Conservation (phyloP, 345 rosid genomes). For the Brassica napus region DNA sequence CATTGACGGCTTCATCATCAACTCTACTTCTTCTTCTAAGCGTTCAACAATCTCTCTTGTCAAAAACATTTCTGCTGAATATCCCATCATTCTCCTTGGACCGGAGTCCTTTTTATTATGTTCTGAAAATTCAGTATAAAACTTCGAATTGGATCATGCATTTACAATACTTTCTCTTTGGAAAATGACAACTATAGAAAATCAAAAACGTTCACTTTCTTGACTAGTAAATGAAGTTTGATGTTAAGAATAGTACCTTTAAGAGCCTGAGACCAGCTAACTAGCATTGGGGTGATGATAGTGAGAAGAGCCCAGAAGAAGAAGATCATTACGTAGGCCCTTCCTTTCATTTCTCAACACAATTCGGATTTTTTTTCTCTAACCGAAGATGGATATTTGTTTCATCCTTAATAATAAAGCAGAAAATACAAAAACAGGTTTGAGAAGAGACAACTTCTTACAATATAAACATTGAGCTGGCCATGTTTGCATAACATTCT, state of each 20-base stretch:
- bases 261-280: slow-evolving; percentile 72
- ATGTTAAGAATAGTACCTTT: slow-evolving; percentile 37
- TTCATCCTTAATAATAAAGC: slow-evolving; percentile 28
- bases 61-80: slow-evolving; percentile 17
- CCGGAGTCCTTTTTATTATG: not conserved
- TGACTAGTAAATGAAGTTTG: not conserved
- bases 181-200: not conserved
- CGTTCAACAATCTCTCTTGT: slow-evolving; percentile 5
- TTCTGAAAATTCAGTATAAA: slow-evolving; percentile 17
- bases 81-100: slow-evolving; percentile 41
- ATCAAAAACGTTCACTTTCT: not conserved
- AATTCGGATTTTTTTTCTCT: not conserved
- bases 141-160: not conserved
- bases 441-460: slow-evolving; percentile 35
- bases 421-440: slow-evolving; percentile 31
- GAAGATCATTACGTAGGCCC: slow-evolving; percentile 71
- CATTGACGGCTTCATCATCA: slow-evolving; percentile 27
- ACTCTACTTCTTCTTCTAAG: slow-evolving; percentile 23
- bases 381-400: slow-evolving; percentile 26
- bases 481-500: slow-evolving; percentile 44
- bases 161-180: slow-evolving; percentile 1
- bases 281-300: slow-evolving; percentile 79
- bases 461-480: slow-evolving; percentile 38
- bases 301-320: slow-evolving; percentile 95
- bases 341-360: slow-evolving; percentile 58